Evolutionary conservation across 257 asterid genomes (phyloP).

Genomic region (Salvia rosmarinus): DNA sequence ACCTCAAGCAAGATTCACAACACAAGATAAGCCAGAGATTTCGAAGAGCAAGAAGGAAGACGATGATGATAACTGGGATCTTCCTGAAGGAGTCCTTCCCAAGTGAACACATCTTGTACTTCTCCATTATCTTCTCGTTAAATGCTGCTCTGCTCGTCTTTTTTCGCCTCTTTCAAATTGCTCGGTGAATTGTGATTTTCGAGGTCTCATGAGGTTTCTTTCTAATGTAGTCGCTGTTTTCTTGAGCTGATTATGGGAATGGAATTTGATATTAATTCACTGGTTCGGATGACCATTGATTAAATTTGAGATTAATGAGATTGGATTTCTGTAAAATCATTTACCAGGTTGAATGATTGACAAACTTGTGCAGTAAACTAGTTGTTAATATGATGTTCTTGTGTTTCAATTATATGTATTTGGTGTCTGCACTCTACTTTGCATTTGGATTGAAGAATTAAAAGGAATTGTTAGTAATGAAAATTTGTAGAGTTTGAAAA

Average conservation of each 20-base stretch:
- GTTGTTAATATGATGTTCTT: background rate
- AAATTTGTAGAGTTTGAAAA: too few species aligned
- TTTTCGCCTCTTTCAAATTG: constrained; percentile 21
- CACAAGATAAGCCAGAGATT: constrained; percentile 49
- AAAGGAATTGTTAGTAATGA: too few species aligned
- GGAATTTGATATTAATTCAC: background rate
- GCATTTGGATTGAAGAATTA: too few species aligned
- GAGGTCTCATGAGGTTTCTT: constrained; percentile 17
- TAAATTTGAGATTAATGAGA: background rate
- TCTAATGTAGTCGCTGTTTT: background rate
- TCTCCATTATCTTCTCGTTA: constrained; percentile 8
- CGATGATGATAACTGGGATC: constrained; percentile 78
- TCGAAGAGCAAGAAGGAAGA: constrained; percentile 44
- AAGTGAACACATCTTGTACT: constrained; percentile 34
- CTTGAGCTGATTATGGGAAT: constrained; percentile 8
- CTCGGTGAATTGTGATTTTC: constrained; percentile 21
- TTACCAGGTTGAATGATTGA: background rate
- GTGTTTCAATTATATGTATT: too few species aligned
- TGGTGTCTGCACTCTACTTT: too few species aligned
- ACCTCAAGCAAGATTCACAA: constrained; percentile 37
- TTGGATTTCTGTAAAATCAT: background rate
- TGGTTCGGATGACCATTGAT: background rate
- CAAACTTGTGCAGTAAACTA: background rate
- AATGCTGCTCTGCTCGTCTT: constrained; percentile 11
- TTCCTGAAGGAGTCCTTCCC: constrained; percentile 67